Conservation (phyloP, 2,329 filamentous ascomycete genomes). For the Nothophaeocryptopus gaeumannii region DNA sequence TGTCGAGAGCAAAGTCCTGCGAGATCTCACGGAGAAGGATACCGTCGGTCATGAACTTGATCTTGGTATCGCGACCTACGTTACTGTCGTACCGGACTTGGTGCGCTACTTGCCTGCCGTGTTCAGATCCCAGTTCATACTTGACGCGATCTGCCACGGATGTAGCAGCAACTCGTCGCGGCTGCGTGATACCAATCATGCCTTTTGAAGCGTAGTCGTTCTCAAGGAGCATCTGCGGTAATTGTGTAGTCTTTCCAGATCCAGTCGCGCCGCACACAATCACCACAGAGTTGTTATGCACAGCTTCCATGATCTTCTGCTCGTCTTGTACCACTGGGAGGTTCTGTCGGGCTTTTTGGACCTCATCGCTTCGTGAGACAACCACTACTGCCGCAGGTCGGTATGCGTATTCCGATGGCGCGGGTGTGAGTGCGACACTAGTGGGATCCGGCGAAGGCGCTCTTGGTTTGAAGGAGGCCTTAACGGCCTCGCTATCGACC, state of each 20-base stretch:
- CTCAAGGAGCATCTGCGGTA: slow-evolving; percentile 94
- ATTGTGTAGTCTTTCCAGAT: slow-evolving; percentile 95
- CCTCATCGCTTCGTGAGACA: slow-evolving; percentile 66
- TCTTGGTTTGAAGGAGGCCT: slow-evolving; percentile 65
- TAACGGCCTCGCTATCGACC: slow-evolving; percentile 30
- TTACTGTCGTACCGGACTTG: slow-evolving; percentile 92
- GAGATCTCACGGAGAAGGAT: slow-evolving; percentile 88
- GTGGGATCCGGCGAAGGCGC: slow-evolving; percentile 67
- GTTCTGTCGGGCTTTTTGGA: slow-evolving; percentile 74
- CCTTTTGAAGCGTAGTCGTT: slow-evolving; percentile 81
- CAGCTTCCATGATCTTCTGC: slow-evolving; percentile 96
- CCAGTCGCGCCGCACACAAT: slow-evolving; percentile 93
- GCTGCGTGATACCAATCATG: slow-evolving; percentile 93
- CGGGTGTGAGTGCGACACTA: slow-evolving; percentile 57
- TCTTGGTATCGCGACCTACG: slow-evolving; percentile 72
- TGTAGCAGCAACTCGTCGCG: slow-evolving; percentile 88
- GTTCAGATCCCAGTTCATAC: slow-evolving; percentile 71
- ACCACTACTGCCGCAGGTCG: slow-evolving; percentile 75
- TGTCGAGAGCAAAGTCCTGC: slow-evolving; percentile 79
- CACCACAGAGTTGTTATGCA: slow-evolving; percentile 85
- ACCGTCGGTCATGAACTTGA: slow-evolving; percentile 99
- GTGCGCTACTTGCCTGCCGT: slow-evolving; percentile 77
- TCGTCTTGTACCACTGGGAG: slow-evolving; percentile 92
- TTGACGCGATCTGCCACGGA: slow-evolving; percentile 93
- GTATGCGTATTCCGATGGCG: slow-evolving; percentile 48